Percentiles rank a stretch among this genome's conserved stretches.
phyloP scores from a whole-genome alignment of 768 basidiomycete species.

The Termitomyces sp. region DNA sequence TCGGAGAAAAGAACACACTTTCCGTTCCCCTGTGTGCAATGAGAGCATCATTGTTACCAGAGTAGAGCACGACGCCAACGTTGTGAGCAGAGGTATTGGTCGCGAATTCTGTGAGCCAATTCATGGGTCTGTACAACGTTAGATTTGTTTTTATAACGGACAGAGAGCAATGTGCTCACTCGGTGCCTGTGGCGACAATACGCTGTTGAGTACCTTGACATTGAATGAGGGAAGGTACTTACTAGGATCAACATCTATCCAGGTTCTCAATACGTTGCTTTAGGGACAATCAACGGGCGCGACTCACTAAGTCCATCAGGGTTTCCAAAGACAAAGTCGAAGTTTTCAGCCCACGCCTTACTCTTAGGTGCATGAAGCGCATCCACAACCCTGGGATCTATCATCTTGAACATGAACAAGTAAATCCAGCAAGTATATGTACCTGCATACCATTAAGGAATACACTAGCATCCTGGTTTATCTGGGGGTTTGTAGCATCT shows the following conservation, averaged over 20 bases:
- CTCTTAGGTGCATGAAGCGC: slow-evolving; percentile 69
- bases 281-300: neutral
- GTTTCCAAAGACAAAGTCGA: slow-evolving; percentile 33
- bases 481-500: slow-evolving; percentile 49
- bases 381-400: slow-evolving; percentile 48
- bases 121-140: slow-evolving; percentile 46
- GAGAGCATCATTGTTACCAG: slow-evolving; percentile 67
- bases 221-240: slow-evolving; percentile 12
- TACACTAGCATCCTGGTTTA: slow-evolving; percentile 41
- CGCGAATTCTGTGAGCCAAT: slow-evolving; percentile 60
- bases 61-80: slow-evolving; percentile 53
- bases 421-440: neutral
- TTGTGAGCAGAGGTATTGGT: slow-evolving; percentile 51
- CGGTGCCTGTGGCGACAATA: slow-evolving; percentile 20
- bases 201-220: neutral
- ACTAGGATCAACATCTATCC: slow-evolving; percentile 32
- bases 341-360: slow-evolving; percentile 36
- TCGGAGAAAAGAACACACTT: slow-evolving; percentile 29
- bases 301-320: slow-evolving; percentile 24
- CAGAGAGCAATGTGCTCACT: slow-evolving; percentile 20
- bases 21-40: slow-evolving; percentile 60
- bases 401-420: neutral
- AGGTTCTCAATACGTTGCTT: neutral
- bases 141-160: neutral
- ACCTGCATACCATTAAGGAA: slow-evolving; percentile 64